Evolutionary conservation across 78 protist genomes (phyloP).

Genomic region (Bigelowiella natans): DNA sequence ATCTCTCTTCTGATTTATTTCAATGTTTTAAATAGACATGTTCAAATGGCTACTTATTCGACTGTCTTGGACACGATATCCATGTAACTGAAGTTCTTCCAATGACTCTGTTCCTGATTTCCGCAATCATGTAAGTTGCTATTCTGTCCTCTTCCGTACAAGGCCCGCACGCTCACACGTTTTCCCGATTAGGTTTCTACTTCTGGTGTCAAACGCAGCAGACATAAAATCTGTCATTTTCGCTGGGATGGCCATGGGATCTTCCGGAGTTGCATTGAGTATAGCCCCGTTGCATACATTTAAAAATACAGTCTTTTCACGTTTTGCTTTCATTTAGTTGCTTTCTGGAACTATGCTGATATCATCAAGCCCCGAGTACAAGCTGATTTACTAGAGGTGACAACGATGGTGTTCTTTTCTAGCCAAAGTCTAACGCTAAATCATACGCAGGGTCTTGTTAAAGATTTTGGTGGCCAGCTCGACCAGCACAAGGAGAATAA

Average conservation of each 20-base stretch:
- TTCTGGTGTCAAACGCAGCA: neutral
- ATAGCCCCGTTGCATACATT: too few relatives aligned
- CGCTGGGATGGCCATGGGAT: neutral
- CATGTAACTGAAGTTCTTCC: neutral
- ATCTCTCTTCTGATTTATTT: too few relatives aligned
- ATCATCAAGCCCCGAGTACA: neutral
- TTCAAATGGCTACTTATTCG: neutral
- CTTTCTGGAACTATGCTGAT: neutral
- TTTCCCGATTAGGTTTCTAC: neutral
- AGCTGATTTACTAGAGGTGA: neutral
- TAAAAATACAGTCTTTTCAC: too few relatives aligned
- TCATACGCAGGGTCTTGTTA: too few relatives aligned
- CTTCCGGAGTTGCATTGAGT: neutral
- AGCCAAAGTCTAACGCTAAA: too few relatives aligned
- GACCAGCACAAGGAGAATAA: too few relatives aligned
- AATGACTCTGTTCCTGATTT: neutral
- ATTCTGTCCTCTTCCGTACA: too few relatives aligned
- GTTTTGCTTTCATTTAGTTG: neutral
- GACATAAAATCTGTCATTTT: neutral
- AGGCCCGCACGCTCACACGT: too few relatives aligned
- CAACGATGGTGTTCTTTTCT: too few relatives aligned
- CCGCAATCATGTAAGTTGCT: neutral
- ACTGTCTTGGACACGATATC: neutral
- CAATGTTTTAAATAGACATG: too few relatives aligned
- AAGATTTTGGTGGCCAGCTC: too few relatives aligned